phyloP scores from a whole-genome alignment of 1,139 yeast species.

The Geotrichum macrosporum region DNA sequence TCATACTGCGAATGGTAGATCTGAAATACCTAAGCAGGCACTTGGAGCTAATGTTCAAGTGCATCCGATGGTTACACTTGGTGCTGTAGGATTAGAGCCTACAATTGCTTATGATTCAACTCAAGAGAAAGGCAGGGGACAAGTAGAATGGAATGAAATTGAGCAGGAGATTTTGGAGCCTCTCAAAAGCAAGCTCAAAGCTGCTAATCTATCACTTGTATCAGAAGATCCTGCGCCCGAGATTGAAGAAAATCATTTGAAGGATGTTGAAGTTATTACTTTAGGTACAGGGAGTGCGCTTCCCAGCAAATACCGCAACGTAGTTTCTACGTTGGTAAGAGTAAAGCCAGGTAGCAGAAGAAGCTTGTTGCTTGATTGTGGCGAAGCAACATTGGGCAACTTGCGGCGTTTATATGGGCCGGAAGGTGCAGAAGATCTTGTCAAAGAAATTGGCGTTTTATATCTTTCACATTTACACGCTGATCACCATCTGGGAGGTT shows the following conservation, averaged over 20 bases:
- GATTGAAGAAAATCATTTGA: slow-evolving; percentile 13
- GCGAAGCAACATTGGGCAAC: slow-evolving; percentile 84
- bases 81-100: slow-evolving; percentile 27
- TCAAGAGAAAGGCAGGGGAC: slow-evolving; percentile 19
- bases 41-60: slow-evolving; percentile 13
- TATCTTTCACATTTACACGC: slow-evolving; percentile 92
- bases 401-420: slow-evolving; percentile 60
- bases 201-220: slow-evolving; percentile 9
- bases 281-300: slow-evolving; percentile 93
- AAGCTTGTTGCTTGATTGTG: slow-evolving; percentile 70
- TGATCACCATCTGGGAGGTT: slow-evolving; percentile 88
- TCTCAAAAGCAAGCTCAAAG: slow-evolving; percentile 6
- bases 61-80: slow-evolving; percentile 23
- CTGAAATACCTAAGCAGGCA: slow-evolving; percentile 21
- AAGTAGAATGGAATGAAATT: slow-evolving; percentile 20
- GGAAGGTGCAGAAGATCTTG: slow-evolving; percentile 40
- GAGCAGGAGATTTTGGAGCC: slow-evolving; percentile 10
- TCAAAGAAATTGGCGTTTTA: slow-evolving; percentile 58
- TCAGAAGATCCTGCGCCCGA: slow-evolving; percentile 5
- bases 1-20: slow-evolving; percentile 29
- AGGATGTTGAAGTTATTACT: slow-evolving; percentile 58
- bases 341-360: slow-evolving; percentile 19
- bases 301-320: slow-evolving; percentile 83
- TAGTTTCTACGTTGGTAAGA: slow-evolving; percentile 46
- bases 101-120: slow-evolving; percentile 20